Evolutionary conservation across 2,329 filamentous ascomycete species (phyloP).

Genomic region (Lasiodiplodia sp.): DNA sequence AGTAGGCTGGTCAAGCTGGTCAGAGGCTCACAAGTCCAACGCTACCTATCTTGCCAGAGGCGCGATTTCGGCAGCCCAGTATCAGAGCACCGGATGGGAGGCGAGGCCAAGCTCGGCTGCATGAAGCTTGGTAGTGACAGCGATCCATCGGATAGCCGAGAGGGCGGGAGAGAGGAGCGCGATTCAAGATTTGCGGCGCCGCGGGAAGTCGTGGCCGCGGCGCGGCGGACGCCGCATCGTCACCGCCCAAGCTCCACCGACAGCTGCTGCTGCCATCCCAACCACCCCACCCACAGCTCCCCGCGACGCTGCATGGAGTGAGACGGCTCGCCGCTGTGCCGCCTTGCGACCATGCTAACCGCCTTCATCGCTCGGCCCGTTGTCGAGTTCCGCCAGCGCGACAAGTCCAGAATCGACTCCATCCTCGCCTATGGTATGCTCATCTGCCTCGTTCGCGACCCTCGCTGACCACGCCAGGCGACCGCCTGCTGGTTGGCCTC

Average conservation of each 20-base stretch:
- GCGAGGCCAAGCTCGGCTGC: too few relatives aligned
- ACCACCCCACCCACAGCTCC: constrained; percentile 3
- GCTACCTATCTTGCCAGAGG: too few relatives aligned
- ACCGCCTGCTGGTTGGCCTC: constrained; percentile 89
- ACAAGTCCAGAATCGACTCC: constrained; percentile 97
- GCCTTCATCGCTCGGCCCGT: constrained; percentile 96
- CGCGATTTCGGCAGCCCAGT: too few relatives aligned
- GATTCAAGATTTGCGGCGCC: not conserved
- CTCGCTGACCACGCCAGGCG: constrained; percentile 62
- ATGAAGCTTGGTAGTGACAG: too few relatives aligned
- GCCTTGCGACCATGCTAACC: constrained; percentile 75
- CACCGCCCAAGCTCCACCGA: constrained; percentile 12
- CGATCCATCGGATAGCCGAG: too few relatives aligned
- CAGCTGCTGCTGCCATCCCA: not conserved
- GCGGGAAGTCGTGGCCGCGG: not conserved
- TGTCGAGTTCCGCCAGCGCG: constrained; percentile 92
- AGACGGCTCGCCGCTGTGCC: not conserved
- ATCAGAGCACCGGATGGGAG: too few relatives aligned
- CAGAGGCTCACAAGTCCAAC: too few relatives aligned
- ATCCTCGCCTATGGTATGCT: constrained; percentile 83
- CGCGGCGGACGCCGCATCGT: constrained; percentile 12
- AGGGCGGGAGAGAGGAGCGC: too few relatives aligned
- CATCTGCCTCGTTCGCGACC: not conserved
- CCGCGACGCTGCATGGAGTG: constrained; percentile 15
- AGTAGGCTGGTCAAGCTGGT: not conserved